Evolutionary conservation across 2,329 filamentous ascomycete genomes (phyloP), one percentile per base, ranked within the genome.

Genomic region (Stagonosporopsis rhizophila): DNA sequence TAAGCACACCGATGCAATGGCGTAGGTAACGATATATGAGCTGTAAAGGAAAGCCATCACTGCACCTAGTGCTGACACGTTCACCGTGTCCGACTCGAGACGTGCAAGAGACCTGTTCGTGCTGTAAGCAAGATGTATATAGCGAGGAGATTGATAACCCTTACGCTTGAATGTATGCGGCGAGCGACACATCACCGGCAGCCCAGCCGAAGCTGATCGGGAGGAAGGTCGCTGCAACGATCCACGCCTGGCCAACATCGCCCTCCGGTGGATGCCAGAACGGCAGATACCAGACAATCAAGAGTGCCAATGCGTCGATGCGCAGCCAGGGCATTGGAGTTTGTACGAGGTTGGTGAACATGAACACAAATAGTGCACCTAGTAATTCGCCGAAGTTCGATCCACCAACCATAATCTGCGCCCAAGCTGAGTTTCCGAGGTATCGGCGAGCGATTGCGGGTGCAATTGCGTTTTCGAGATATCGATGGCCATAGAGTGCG

Each of bases 21-120:
- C 79, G 61, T 80, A 82, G 22, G 77, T 74, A 35, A 81, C 74
- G 35, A 83, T 81, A 61, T 83, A 82, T 7, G 78, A 78, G 6
- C 75, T 79, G 66, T 83, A 82, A 5, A 83, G 71, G 61, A 82
- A 81, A 0, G 80, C 79, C 80, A 83, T 83, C 37, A 83, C 80
- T 1, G 81, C 80, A 17, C 79, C 81, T 2, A 83, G 71, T 0
- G 81, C 77, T 2, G 80, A 81, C 2, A 83, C 79, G 38, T 81
- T 78, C 41, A 76, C 74, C 34, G 77, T 75, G 39, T 78, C 71
- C 9, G 72, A 72, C 59, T 82, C 81, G 23, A 79, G 71, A 22
- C 79, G 73, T 0, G 78, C 74, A n/a, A 83, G 74, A 6, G 78
- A 78, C 12, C 48, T 51, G 30, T 51, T 6, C 2, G 12, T 28